Evolutionary conservation across 1,284 basidiomycete species (phyloP), one percentile per base, ranked within the genome.

Genomic region (Peniophora sp.): DNA sequence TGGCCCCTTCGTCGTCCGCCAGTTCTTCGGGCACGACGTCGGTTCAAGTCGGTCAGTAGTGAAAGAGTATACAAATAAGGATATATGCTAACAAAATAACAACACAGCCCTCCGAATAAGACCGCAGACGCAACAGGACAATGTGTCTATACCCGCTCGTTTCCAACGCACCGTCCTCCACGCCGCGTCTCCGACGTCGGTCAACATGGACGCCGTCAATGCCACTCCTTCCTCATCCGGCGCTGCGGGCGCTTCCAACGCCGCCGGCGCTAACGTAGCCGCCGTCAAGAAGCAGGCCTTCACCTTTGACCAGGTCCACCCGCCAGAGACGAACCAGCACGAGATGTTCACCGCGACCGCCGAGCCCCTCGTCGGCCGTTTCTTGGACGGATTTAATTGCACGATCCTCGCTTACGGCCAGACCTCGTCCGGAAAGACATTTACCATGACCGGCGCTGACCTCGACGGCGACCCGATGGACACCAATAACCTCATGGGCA

Each of bases 351-450:
- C 83, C 37, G 77, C 79, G 5, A 91, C 90, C 22, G 91, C 93
- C 5, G 81, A 85, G 52, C 88, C 92, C 22, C 84, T 97, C 57
- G 79, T 98, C 55, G 83, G 87, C 24, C 88, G 91, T 56, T 99
- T 98, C 67, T 65, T 97, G 45, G 92, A 95, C 62, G 96, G 96
- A 11, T 96, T 94, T 71, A 99, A 99, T 70, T 96, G 94, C 56
- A 99, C 97, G 36, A 88, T 99, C 55, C 81, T 99, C 54, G 96
- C 96, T 49, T 99, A 99, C 70, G 96, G 97, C 12, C 97, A 99
- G 65, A 99, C 96, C 0, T 92, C 89, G 56, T 94, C 90, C 55
- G 96, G 96, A 48, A 99, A 98, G 74, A 96, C 92, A 0, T 96
- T 93, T 68, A 94, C 94, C 27, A 98, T 98, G 96, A 92, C 92